phyloP scores from a whole-genome alignment of 495 filamentous ascomycete genomes.

The Tuber calosporum region DNA sequence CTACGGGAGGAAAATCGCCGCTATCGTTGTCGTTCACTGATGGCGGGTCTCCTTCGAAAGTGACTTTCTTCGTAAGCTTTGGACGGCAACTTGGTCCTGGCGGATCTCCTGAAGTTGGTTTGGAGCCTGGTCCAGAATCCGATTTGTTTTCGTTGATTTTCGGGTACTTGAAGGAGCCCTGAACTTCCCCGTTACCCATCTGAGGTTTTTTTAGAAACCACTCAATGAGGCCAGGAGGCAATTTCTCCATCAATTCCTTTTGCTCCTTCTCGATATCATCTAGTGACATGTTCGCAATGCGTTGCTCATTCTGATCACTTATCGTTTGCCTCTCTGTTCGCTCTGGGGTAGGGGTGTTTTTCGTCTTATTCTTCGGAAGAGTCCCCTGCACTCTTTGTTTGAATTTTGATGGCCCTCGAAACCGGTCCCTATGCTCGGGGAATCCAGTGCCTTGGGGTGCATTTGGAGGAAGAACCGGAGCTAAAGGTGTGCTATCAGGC shows the following conservation, averaged over 20 bases:
- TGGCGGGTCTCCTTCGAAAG: conserved; percentile 9
- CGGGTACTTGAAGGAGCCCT: conserved; percentile 44
- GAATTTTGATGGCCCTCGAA: conserved; percentile 61
- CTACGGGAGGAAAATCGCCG: conserved; percentile 13
- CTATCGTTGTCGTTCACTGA: conserved; percentile 15
- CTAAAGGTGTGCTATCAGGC: conserved; percentile 48
- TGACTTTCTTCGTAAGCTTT: conserved; percentile 19
- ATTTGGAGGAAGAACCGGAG: conserved; percentile 57
- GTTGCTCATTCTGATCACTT: conserved; percentile 69
- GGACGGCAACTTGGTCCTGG: conserved; percentile 43
- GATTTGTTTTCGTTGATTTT: conserved; percentile 44
- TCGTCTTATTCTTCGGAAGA: conserved; percentile 22
- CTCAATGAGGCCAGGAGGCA: conserved; percentile 67
- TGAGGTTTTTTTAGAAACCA: conserved; percentile 70
- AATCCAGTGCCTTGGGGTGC: conserved; percentile 60
- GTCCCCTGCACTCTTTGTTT: conserved; percentile 56
- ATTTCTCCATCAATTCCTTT: conserved; percentile 60
- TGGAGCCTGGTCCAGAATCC: conserved; percentile 6
- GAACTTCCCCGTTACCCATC: conserved; percentile 56
- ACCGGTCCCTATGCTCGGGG: conserved; percentile 72
- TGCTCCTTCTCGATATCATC: conserved; percentile 71
- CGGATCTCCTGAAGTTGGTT: conserved; percentile 8
- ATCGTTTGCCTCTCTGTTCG: conserved; percentile 58
- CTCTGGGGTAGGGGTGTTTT: conserved; percentile 11
- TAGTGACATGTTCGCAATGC: conserved; percentile 69